Percentiles rank a stretch among this genome's conserved stretches.
These are phyloP conservation scores for Pythium folliculosum DNA, from an alignment of 352 stramenopile genomes.

Conservation along the genomic window DNA sequence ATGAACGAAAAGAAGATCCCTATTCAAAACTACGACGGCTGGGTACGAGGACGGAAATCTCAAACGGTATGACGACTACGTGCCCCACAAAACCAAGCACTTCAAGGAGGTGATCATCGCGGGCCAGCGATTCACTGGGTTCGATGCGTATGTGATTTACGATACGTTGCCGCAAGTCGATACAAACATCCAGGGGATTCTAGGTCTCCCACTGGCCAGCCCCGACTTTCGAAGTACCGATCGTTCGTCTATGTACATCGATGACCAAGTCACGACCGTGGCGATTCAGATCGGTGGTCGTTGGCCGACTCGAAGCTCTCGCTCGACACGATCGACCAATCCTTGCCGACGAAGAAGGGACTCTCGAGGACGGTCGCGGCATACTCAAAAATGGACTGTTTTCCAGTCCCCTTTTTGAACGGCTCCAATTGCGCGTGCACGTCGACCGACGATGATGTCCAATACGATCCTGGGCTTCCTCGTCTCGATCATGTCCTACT, in stretches of 20 bases:
- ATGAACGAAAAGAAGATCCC: too few relatives aligned
- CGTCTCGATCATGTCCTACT: not conserved
- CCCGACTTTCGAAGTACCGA: not conserved
- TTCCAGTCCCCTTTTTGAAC: not conserved
- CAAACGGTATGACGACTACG: not conserved
- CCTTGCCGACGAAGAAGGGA: not conserved
- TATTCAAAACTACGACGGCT: not conserved
- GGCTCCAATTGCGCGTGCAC: not conserved
- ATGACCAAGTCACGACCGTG: constrained; percentile 6
- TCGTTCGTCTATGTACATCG: too few relatives aligned
- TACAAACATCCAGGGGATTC: not conserved
- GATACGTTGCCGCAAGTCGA: not conserved
- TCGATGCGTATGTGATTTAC: not conserved
- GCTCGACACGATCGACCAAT: not conserved
- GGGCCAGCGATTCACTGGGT: constrained; percentile 1
- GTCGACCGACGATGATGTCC: not conserved
- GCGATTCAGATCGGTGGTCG: constrained; percentile 8
- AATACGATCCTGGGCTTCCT: not conserved
- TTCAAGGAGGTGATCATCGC: constrained; percentile 5
- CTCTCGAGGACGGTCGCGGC: not conserved
- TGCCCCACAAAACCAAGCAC: not conserved
- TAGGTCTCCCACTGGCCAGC: not conserved
- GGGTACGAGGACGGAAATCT: not conserved
- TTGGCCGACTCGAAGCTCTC: constrained; percentile 5
- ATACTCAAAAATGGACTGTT: not conserved